Base-by-base conservation (phyloP, 495 filamentous ascomycete genomes). In the Apiosordaria backusii region DNA sequence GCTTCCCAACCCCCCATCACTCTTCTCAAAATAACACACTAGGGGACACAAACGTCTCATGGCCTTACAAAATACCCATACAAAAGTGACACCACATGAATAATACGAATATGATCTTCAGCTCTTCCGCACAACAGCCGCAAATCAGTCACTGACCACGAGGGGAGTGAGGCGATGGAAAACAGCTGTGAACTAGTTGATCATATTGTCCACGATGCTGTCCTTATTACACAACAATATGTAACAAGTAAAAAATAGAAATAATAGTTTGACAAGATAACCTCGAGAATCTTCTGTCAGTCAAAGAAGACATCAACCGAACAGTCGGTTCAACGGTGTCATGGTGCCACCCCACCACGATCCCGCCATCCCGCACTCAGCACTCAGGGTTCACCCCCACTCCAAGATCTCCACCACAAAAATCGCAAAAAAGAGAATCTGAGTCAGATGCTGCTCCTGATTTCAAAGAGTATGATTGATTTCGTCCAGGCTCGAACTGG, bases 401-500 rank as follows among this genome's bases (percentile, higher is more conserved):
- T 15, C 10, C 10, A 45, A 6, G 9, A 45, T 45, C 35, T 45
- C 35, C 35, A 45, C 35, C 35, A 45, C 35, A 7, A 45, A 7
- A 45, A 45, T 2, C 5, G 16, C 10, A 6, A 45, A 45, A 45
- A 45, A 45, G 3, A 13, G 10, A 45, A 7, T 18, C 6, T 45
- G 10, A 0, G 13, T 0, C 0, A 45, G 35, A 13, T 13, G 16
- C 10, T 24, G 60, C 9, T 19, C 0, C n/a, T n/a, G n/a, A n/a
- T n/a, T n/a, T n/a, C 53, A n/a, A 27, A 60, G 3, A 7, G 18
- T 59, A 52, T 4, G 3, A 22, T 52, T 68, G 66, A 68, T 68
- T 21, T 58, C 57, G 64, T 64, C 66, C 66, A 68, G 66, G 66
- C 10, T 68, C 50, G 66, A 68, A 68, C 66, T 68, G 66, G 66